Evolutionary conservation across 2,329 filamentous ascomycete species (phyloP).

Genomic region (Aspergillus fumigatiaffinis): DNA sequence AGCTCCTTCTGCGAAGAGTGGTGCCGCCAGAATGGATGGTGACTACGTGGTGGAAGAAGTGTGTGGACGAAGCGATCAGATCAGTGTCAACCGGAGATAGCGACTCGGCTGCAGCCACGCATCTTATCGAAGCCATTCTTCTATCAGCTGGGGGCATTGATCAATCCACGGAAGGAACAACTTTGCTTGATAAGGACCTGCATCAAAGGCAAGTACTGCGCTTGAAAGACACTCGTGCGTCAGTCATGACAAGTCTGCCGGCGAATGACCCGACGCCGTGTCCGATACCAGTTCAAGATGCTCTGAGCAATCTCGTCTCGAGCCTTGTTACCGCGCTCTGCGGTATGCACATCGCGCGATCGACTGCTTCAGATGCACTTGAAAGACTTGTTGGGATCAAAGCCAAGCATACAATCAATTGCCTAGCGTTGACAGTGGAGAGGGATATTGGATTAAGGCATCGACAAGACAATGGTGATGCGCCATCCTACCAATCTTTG

Average conservation of each 20-base stretch:
- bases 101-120: slow-evolving; percentile 28
- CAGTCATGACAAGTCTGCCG: slow-evolving; percentile 5
- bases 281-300: slow-evolving; percentile 33
- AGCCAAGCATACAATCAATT: slow-evolving; percentile 23
- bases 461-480: neutral
- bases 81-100: slow-evolving; percentile 34
- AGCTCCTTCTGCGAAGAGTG: slow-evolving; percentile 28
- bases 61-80: slow-evolving; percentile 33
- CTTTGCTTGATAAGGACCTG: neutral
- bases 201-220: neutral
- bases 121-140: slow-evolving; percentile 31
- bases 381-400: slow-evolving; percentile 17
- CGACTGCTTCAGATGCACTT: slow-evolving; percentile 13
- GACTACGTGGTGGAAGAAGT: slow-evolving; percentile 34
- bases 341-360: slow-evolving; percentile 35
- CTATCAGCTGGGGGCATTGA: slow-evolving; percentile 24
- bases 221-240: slow-evolving; percentile 16
- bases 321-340: slow-evolving; percentile 35
- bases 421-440: slow-evolving; percentile 22
- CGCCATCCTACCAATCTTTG: slow-evolving; percentile 22
- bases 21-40: slow-evolving; percentile 41
- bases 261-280: slow-evolving; percentile 16
- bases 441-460: slow-evolving; percentile 17
- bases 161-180: neutral
- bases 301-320: slow-evolving; percentile 33